These are phyloP conservation scores for Fomitiporia mediterranea DNA, from an alignment of 1,284 basidiomycete genomes.

Conservation along the genomic window DNA sequence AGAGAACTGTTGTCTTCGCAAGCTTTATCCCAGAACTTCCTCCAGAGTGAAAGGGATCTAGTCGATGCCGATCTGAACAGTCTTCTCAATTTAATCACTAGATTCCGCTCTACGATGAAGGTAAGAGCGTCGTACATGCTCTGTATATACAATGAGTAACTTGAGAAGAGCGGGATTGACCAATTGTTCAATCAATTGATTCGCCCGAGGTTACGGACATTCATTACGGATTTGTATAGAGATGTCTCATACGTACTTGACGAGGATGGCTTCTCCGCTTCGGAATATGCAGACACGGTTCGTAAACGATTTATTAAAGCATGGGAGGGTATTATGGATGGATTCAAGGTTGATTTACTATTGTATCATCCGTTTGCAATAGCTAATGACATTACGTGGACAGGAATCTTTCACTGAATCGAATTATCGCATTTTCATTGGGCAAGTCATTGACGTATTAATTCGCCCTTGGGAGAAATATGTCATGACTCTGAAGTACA, in stretches of 20 bases:
- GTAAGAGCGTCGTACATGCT: constrained; percentile 35
- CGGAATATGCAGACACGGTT: constrained; percentile 83
- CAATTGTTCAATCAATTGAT: constrained; percentile 93
- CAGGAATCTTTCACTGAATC: constrained; percentile 82
- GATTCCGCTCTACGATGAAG: constrained; percentile 67
- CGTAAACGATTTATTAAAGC: constrained; percentile 83
- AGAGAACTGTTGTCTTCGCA: constrained; percentile 61
- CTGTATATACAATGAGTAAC: constrained; percentile 14
- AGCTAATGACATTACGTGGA: background rate
- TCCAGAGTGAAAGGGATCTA: constrained; percentile 49
- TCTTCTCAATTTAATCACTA: constrained; percentile 51
- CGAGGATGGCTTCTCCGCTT: constrained; percentile 79
- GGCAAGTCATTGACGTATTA: constrained; percentile 79
- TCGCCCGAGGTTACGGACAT: constrained; percentile 76
- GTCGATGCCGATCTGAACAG: constrained; percentile 45
- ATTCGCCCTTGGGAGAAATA: constrained; percentile 93
- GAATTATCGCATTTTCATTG: constrained; percentile 86
- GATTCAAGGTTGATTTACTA: constrained; percentile 67
- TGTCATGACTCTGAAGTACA: constrained; percentile 76
- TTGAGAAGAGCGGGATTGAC: constrained; percentile 73
- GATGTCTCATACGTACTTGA: constrained; percentile 87
- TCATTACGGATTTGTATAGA: constrained; percentile 86
- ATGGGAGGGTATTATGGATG: constrained; percentile 83
- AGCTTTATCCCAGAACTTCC: constrained; percentile 65
- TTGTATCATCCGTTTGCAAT: background rate